Conservation (phyloP, 352 stramenopile genomes). For the Pythium sp. region DNA sequence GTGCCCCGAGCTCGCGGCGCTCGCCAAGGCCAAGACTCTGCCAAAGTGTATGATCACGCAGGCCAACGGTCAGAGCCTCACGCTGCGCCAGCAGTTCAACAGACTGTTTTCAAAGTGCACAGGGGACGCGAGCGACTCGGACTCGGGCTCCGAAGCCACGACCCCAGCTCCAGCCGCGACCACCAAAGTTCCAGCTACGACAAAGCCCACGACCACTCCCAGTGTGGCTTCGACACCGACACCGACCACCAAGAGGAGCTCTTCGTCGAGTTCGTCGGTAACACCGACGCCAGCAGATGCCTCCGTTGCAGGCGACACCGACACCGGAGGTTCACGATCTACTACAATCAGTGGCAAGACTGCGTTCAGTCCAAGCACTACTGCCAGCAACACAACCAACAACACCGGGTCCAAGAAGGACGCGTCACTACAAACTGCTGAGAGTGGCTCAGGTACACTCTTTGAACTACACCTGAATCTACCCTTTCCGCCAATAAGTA, state of each 20-base stretch:
- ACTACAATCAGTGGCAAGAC: not conserved
- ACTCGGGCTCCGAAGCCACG: not conserved
- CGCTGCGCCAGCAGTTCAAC: not conserved
- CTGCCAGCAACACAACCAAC: not conserved
- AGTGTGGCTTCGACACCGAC: not conserved
- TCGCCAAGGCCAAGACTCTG: slow-evolving; percentile 1
- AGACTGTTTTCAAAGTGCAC: not conserved
- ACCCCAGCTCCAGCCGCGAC: not conserved
- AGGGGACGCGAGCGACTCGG: not conserved
- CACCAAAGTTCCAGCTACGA: not conserved
- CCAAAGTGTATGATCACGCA: not conserved
- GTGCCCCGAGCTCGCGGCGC: slow-evolving; percentile 1
- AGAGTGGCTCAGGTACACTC: not conserved
- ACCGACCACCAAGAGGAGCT: not conserved
- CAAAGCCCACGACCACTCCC: not conserved
- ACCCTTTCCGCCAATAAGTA: too few relatives aligned
- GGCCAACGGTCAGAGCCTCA: not conserved
- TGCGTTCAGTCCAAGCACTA: not conserved
- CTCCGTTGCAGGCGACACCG: not conserved
- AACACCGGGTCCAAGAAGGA: not conserved
- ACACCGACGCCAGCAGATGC: not conserved
- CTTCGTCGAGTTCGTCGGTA: not conserved
- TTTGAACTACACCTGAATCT: not conserved
- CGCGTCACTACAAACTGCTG: not conserved
- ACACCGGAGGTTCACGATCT: not conserved